phyloP scores from a whole-genome alignment of 257 asterid genomes.

The Hygrophila difformis region DNA sequence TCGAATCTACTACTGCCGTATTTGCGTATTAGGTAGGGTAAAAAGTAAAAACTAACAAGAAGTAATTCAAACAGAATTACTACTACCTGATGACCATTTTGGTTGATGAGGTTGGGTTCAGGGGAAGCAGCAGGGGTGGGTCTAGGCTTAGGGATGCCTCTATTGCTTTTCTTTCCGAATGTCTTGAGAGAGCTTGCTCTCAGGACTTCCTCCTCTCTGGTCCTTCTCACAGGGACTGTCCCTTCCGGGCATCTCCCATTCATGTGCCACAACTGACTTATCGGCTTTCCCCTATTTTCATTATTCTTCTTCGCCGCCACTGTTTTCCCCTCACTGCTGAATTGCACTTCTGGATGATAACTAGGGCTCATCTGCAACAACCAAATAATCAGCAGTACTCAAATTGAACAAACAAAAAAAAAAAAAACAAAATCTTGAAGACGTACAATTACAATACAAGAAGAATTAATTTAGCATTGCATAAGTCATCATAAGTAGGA shows the following conservation, averaged over 20 bases:
- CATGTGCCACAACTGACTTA: constrained; percentile 61
- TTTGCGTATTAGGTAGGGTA: no score
- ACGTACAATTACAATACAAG: no score
- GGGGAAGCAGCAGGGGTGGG: constrained; percentile 43
- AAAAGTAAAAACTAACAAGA: no score
- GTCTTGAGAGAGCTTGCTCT: constrained; percentile 52
- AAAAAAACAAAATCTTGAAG: no score
- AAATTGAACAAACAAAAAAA: not conserved
- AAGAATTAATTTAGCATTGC: no score
- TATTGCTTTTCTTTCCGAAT: constrained; percentile 59
- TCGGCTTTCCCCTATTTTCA: constrained; percentile 21
- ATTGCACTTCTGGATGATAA: constrained; percentile 59
- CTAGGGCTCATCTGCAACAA: constrained; percentile 63
- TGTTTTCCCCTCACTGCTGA: constrained; percentile 28
- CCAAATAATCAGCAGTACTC: not conserved
- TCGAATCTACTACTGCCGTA: no score
- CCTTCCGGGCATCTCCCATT: constrained; percentile 72
- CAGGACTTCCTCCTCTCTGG: constrained; percentile 45
- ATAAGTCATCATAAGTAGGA: no score
- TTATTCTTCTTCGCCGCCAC: constrained; percentile 14
- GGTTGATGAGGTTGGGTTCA: constrained; percentile 48
- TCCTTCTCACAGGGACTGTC: constrained; percentile 78
- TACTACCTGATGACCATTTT: constrained; percentile 82
- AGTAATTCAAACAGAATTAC: no score
- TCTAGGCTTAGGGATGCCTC: constrained; percentile 39